Conservation (phyloP, 495 filamentous ascomycete genomes). For the Cladorrhinum samala region DNA sequence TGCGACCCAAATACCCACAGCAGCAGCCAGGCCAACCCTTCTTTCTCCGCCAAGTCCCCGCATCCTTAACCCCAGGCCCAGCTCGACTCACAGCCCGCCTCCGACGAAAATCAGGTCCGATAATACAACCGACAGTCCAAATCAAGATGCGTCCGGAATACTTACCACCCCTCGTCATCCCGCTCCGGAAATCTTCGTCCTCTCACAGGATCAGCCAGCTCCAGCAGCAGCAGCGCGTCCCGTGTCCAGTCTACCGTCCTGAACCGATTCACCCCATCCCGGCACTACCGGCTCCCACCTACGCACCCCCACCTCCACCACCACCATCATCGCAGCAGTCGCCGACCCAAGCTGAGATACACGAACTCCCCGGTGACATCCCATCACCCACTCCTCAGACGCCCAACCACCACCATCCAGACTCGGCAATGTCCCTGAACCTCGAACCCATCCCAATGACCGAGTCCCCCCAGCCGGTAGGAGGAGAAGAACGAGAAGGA, state of each 20-base stretch:
- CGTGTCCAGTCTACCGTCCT: background rate
- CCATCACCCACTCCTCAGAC: no score
- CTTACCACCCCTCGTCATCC: background rate
- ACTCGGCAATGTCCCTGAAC: background rate
- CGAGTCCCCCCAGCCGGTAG: no score
- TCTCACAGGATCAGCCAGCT: background rate
- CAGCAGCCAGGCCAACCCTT: background rate
- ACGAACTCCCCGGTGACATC: background rate
- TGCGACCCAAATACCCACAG: background rate
- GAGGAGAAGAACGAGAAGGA: no score
- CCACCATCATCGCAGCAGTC: background rate
- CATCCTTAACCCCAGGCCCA: background rate
- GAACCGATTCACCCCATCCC: background rate
- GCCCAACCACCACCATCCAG: no score
- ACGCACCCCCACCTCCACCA: background rate
- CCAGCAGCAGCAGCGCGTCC: background rate
- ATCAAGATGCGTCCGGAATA: background rate
- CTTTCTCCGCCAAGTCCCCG: background rate
- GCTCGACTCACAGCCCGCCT: background rate
- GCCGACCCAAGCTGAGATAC: background rate
- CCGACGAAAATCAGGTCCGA: background rate
- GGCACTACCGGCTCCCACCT: no score
- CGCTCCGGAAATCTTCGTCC: background rate
- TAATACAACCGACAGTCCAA: background rate
- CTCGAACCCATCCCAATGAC: no score